Conservation (phyloP, 768 basidiomycete species). For the Tylopilus vinaceipallidus region DNA sequence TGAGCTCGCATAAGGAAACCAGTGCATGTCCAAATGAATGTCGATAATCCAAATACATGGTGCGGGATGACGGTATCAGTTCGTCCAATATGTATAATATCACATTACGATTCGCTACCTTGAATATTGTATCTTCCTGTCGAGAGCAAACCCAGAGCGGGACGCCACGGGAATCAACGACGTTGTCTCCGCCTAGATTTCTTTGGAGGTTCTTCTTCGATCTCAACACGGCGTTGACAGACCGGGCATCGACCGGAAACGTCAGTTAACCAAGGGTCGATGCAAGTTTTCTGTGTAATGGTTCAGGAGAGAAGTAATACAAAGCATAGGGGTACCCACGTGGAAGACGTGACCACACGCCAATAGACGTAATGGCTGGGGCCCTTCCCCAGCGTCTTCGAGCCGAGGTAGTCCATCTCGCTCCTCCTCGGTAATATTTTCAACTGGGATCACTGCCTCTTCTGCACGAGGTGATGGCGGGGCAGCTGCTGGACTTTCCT, state of each 20-base stretch:
- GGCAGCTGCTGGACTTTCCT: constrained; percentile 8
- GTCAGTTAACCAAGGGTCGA: constrained; percentile 86
- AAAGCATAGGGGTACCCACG: constrained; percentile 44
- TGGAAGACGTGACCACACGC: constrained; percentile 89
- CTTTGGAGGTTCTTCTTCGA: constrained; percentile 37
- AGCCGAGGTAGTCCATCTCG: constrained; percentile 47
- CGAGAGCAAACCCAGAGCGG: constrained; percentile 3
- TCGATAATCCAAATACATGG: constrained; percentile 26
- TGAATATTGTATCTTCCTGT: constrained; percentile 27
- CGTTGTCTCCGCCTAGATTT: constrained; percentile 27
- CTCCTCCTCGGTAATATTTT: constrained; percentile 40
- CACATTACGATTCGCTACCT: constrained; percentile 29
- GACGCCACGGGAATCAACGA: constrained; percentile 13
- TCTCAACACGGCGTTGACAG: constrained; percentile 74
- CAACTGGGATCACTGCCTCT: constrained; percentile 31
- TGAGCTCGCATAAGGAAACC: background rate
- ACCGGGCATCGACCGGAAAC: constrained; percentile 87
- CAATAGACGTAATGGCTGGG: constrained; percentile 73
- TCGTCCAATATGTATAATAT: constrained; percentile 31
- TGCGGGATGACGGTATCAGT: constrained; percentile 21
- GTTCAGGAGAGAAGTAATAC: constrained; percentile 1
- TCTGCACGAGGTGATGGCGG: constrained; percentile 15
- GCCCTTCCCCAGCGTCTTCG: constrained; percentile 70
- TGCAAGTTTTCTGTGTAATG: constrained; percentile 66
- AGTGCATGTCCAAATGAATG: constrained; percentile 21